Percentiles rank a stretch among this genome's conserved stretches.
Conservation (phyloP, 2,329 filamentous ascomycete genomes). For the Tolypocladium paradoxum region DNA sequence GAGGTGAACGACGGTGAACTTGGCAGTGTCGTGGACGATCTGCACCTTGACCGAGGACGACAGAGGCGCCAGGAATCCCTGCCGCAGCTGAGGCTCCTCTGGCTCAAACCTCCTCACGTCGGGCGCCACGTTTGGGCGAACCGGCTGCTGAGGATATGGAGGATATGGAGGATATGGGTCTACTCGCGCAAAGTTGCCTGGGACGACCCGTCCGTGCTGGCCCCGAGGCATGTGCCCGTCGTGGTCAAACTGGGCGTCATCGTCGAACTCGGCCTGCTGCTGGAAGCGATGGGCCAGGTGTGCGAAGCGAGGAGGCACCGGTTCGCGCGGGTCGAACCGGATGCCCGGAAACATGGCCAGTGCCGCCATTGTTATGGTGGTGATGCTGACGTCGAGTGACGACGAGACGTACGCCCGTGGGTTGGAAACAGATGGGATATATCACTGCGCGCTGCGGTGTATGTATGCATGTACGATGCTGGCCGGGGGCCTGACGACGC, state of each 20-base stretch:
- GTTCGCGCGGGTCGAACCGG: slow-evolving; percentile 4
- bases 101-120: neutral
- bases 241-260: neutral
- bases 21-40: slow-evolving; percentile 5
- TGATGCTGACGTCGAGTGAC: neutral
- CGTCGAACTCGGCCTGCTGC: neutral
- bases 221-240: neutral
- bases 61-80: neutral
- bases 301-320: slow-evolving; percentile 1
- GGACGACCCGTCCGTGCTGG: neutral
- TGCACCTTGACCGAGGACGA: slow-evolving; percentile 1
- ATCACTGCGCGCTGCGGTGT: neutral
- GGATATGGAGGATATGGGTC: neutral
- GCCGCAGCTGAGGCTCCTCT: neutral
- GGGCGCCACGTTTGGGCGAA: neutral
- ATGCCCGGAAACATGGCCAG: slow-evolving; percentile 1
- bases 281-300: neutral
- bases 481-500: neutral
- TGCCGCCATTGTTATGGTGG: neutral
- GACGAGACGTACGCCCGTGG: neutral
- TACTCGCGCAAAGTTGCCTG: neutral
- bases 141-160: neutral
- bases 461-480: neutral
- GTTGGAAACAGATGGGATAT: neutral
- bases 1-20: slow-evolving; percentile 1